Base-by-base conservation (phyloP, 352 stramenopile genomes). In the Pythium sp. region DNA sequence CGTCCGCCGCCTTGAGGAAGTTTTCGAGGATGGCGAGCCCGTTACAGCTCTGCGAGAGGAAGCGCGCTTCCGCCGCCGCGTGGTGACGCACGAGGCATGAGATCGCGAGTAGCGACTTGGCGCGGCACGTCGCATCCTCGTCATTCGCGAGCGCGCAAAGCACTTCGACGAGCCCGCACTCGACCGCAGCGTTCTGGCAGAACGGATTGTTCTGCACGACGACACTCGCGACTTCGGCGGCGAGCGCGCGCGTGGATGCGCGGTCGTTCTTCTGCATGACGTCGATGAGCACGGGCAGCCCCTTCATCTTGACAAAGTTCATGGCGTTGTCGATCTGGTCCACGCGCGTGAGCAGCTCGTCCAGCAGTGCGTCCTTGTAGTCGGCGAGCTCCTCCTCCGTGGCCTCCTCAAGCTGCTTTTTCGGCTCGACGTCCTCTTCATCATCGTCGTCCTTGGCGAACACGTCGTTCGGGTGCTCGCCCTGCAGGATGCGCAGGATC, bases 241-340 rank as follows among this genome's bases (percentile, higher is more conserved):
- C 88, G 26, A 92, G 63, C 12, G 86, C 84, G 20, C 88, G 82
- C 20, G 84, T 86, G 7, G 76, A 81, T 0, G 76, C 69, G 26
- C 77, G 81, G 26, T 73, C 59, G 67, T 89, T 84, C 59, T 82
- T 87, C 18, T 85, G 62, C 56, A 96, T 88, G 32, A 94, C 75
- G 32, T 79, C 78, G 0, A 76, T 79, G 59, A 94, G 75, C 54
- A 87, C 78, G 1, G 68, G 67, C 22, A 96, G 68, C 0, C 86
- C 88, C 20, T 88, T 75, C 81, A 91, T 91, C 76, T 96, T 96
- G 69, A 87, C 77, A 53, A 96, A 94, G 77, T 93, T 94, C 75
- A 91, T 89, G 38, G 88, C 86, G 43, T 92, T 94, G 77, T 96
- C 88, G 58, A 96, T 92, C 76, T 96, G 88, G 73, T 94, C 88